These are phyloP conservation scores for Secale cereale DNA, from an alignment of 176 grass and related monocot species.

Conservation along the genomic window DNA sequence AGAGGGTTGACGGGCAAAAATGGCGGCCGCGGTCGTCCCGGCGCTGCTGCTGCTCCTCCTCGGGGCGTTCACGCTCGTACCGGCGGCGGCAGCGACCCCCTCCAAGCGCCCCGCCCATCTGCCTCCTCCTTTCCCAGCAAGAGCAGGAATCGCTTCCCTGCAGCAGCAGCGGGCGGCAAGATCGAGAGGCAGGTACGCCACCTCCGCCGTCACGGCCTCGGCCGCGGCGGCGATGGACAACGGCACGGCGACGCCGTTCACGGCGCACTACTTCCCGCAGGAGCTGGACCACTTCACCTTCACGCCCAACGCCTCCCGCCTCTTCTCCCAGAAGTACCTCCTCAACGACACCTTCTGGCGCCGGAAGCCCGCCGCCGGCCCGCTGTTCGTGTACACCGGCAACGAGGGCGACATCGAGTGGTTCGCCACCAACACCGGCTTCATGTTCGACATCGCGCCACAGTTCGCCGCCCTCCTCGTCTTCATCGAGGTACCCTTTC, in stretches of 20 bases:
- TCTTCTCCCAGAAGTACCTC: constrained; percentile 90
- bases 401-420: constrained; percentile 91
- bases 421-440: constrained; percentile 78
- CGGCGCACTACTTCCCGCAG: constrained; percentile 77
- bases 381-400: constrained; percentile 91
- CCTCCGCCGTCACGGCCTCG: not conserved
- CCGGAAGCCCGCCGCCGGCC: constrained; percentile 20
- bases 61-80: not conserved
- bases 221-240: not conserved
- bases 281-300: constrained; percentile 98
- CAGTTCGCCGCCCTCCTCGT: constrained; percentile 72
- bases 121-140: not conserved
- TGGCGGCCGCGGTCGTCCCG: not conserved
- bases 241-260: constrained; percentile 38
- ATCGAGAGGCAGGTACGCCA: not conserved
- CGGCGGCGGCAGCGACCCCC: not conserved
- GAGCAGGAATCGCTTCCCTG: not conserved
- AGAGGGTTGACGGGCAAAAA: not conserved
- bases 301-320: constrained; percentile 52
- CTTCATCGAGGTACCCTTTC: constrained; percentile 74
- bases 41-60: not conserved
- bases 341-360: constrained; percentile 77
- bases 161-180: not conserved
- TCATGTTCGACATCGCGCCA: constrained; percentile 88
- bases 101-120: not conserved